Conservation (phyloP, 108 stramenopile genomes). For the Nannochloropsis granulata region DNA sequence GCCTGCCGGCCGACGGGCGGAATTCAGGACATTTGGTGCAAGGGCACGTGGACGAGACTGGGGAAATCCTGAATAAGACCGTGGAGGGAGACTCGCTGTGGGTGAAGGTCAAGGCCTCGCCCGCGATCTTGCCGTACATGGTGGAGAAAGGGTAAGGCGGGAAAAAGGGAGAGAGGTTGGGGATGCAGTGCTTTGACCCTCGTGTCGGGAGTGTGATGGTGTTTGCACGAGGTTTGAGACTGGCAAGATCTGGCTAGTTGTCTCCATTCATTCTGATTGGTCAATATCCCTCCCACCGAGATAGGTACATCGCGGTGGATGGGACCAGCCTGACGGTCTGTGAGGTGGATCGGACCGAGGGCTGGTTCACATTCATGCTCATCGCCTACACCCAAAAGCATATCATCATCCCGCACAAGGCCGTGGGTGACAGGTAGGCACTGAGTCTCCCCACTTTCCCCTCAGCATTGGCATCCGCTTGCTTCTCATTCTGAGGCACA, state of each 20-base stretch:
- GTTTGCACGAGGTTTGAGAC: neutral
- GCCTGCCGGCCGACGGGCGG: neutral
- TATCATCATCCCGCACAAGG: conserved; percentile 6
- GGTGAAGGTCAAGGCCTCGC: conserved; percentile 52
- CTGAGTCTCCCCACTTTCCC: neutral
- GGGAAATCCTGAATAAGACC: conserved; percentile 55
- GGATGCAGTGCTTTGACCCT: neutral
- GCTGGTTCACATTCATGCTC: conserved; percentile 94
- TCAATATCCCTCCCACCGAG: neutral
- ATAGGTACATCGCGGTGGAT: conserved; percentile 79
- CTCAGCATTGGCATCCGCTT: neutral
- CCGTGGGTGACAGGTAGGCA: conserved; percentile 1
- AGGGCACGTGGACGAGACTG: conserved; percentile 89
- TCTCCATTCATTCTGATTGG: neutral
- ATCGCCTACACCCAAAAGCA: conserved; percentile 84
- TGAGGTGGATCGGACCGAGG: conserved; percentile 53
- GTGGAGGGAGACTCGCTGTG: conserved; percentile 74
- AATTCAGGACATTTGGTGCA: conserved; percentile 45
- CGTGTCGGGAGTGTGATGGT: neutral
- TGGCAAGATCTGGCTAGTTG: neutral
- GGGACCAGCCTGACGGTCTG: conserved; percentile 88
- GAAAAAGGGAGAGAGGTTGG: neutral
- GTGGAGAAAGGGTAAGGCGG: conserved; percentile 67
- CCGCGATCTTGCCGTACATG: conserved; percentile 63
- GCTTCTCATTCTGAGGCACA: too few relatives aligned